Conservation (phyloP, 257 asterid species). For the Salvia miltiorrhiza region DNA sequence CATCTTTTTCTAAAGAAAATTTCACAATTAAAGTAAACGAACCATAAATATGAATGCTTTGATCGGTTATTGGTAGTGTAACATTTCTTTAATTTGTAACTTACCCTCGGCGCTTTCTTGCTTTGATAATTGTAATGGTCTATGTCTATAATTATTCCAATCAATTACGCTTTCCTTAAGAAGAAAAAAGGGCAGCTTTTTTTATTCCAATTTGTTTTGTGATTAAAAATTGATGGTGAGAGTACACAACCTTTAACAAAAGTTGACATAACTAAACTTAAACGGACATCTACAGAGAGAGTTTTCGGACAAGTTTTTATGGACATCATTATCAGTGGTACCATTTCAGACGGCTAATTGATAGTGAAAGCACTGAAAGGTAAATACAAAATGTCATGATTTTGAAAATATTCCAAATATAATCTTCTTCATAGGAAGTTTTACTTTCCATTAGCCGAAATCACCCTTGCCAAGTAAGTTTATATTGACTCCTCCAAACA, state of each 20-base stretch:
- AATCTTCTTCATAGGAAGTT: neutral
- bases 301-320: neutral
- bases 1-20: no score
- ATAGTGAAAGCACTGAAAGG: neutral
- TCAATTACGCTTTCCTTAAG: neutral
- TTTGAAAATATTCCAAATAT: neutral
- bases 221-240: neutral
- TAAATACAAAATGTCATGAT: neutral
- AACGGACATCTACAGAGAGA: neutral
- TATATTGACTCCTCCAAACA: neutral
- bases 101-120: neutral
- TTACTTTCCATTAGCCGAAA: neutral
- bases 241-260: neutral
- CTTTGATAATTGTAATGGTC: neutral
- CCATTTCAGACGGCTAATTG: neutral
- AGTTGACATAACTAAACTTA: neutral
- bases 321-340: neutral
- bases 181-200: neutral
- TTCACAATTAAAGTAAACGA: no score
- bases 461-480: neutral
- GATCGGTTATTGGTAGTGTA: neutral
- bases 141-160: neutral
- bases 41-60: no score
- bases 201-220: neutral
- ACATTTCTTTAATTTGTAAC: neutral